Percentiles rank a stretch among this genome's conserved stretches.
Conservation (phyloP, 1,284 basidiomycete genomes). For the Boletellus dicymbophilus region DNA sequence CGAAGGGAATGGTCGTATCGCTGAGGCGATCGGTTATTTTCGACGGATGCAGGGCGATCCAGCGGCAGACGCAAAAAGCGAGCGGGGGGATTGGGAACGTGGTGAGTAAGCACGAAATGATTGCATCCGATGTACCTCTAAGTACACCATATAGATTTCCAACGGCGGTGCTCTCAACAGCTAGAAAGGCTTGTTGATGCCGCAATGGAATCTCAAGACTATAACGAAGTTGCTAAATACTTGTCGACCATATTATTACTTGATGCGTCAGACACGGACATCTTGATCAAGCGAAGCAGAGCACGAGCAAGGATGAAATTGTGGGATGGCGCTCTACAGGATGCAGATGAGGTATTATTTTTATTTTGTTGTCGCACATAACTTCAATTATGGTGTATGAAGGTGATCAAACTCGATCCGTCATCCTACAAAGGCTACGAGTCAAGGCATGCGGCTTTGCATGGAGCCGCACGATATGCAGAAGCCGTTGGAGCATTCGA, state of each 20-base stretch:
- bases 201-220: neutral
- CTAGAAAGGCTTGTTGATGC: neutral
- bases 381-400: neutral
- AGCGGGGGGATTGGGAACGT: neutral
- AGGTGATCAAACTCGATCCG: neutral
- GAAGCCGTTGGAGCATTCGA: neutral
- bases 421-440: neutral
- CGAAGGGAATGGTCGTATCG: neutral
- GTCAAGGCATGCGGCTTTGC: neutral
- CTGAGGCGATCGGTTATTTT: neutral
- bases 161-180: neutral
- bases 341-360: neutral
- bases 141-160: neutral
- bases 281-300: neutral
- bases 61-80: neutral
- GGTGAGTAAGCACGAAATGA: neutral
- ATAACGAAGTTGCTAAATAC: neutral
- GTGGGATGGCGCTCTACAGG: neutral
- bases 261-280: neutral
- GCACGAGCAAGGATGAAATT: neutral
- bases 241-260: neutral
- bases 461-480: neutral
- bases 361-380: neutral
- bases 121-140: no score
- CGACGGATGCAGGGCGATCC: neutral